A percentile compares a stretch with the other conserved stretches of the same genome.
Conservation (phyloP, 2,329 filamentous ascomycete species). For the Ascochyta rabiei region DNA sequence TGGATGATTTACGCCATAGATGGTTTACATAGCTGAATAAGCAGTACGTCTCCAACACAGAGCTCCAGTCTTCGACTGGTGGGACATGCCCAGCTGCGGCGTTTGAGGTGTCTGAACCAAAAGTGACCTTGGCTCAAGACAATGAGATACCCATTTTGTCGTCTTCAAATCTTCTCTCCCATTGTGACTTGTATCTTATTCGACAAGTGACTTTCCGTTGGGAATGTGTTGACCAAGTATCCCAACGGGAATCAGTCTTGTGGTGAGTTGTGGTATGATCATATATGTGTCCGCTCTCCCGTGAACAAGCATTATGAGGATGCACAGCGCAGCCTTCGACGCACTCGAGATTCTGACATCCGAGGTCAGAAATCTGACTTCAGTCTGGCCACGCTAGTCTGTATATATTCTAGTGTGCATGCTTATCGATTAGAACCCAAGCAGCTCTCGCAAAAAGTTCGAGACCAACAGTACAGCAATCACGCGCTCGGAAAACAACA, state of each 20-base stretch:
- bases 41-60: conserved; percentile 32
- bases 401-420: neutral
- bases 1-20: conserved; percentile 42
- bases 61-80: conserved; percentile 26
- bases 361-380: neutral
- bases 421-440: conserved; percentile 34
- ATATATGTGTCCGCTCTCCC: too few species aligned
- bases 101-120: conserved; percentile 40
- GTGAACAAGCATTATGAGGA: too few species aligned
- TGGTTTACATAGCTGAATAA: conserved; percentile 46
- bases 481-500: conserved; percentile 6
- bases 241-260: too few species aligned
- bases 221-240: too few species aligned
- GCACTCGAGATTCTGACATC: too few species aligned
- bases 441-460: conserved; percentile 30
- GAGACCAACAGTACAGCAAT: conserved; percentile 1
- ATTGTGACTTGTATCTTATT: neutral
- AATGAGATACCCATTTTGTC: conserved; percentile 33
- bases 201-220: too few species aligned
- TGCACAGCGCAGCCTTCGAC: too few species aligned
- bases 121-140: conserved; percentile 35
- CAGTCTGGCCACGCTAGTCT: neutral
- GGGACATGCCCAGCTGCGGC: conserved; percentile 38
- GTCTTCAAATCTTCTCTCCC: neutral
- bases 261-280: too few species aligned